A percentile compares a stretch with the other conserved stretches of the same genome.
Conservation (phyloP, 495 filamentous ascomycete species). For the Penicillium ucsense region DNA sequence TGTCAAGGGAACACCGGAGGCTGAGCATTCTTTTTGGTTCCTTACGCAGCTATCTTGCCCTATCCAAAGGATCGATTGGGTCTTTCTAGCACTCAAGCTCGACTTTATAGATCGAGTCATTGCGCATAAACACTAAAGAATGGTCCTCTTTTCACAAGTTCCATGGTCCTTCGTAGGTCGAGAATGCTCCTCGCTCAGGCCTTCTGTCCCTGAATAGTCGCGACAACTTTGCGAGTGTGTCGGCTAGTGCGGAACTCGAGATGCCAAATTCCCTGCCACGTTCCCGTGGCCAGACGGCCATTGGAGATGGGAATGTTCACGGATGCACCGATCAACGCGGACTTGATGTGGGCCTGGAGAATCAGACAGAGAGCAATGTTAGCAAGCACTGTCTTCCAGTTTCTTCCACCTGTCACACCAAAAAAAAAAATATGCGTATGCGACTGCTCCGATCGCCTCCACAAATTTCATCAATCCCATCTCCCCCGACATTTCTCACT, state of each 20-base stretch:
- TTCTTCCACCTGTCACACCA: no score
- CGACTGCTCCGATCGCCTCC: no score
- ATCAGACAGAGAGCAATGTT: background rate
- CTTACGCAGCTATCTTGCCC: no score
- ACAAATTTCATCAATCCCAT: no score
- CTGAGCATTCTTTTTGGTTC: no score
- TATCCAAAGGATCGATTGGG: no score
- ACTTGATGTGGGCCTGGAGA: conserved; percentile 77
- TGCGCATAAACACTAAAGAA: no score
- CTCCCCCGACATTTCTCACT: background rate
- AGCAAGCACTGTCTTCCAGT: background rate
- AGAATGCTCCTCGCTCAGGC: conserved; percentile 22
- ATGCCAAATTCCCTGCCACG: conserved; percentile 85
- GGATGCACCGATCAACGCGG: conserved; percentile 74
- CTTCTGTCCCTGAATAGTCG: conserved; percentile 92
- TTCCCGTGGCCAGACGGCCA: conserved; percentile 63
- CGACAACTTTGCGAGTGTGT: conserved; percentile 73
- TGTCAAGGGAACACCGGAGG: no score
- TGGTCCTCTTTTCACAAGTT: no score
- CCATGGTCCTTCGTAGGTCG: no score
- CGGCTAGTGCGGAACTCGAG: conserved; percentile 74
- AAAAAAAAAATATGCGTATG: background rate
- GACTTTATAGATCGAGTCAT: no score
- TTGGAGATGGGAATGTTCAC: conserved; percentile 84
- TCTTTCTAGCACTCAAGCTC: no score